A percentile compares a stretch with the other conserved stretches of the same genome.
phyloP scores from a whole-genome alignment of 2,329 filamentous ascomycete genomes.

The Triangularia setosa region DNA sequence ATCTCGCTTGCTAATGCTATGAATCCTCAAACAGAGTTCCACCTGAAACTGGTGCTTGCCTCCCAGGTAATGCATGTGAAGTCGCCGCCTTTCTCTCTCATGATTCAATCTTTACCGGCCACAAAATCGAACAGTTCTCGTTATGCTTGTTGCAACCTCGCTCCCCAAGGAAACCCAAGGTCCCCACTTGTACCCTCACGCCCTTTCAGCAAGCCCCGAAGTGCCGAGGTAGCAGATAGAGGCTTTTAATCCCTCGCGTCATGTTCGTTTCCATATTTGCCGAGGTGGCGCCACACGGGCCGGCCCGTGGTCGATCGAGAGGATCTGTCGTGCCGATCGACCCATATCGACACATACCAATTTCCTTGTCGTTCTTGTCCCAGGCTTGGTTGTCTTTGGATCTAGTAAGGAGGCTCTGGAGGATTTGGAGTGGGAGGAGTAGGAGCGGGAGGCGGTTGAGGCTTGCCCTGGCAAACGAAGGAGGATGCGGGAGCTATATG shows the following conservation, averaged over 20 bases:
- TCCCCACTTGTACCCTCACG: neutral
- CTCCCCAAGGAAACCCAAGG: neutral
- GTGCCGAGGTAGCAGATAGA: neutral
- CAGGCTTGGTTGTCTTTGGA: neutral
- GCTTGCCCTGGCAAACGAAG: constrained; percentile 15
- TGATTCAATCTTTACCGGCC: neutral
- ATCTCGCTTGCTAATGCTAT: neutral
- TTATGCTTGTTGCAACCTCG: neutral
- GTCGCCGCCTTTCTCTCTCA: neutral
- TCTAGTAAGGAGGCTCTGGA: constrained; percentile 20
- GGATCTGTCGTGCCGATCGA: constrained; percentile 6
- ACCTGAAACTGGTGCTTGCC: neutral
- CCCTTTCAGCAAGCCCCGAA: neutral
- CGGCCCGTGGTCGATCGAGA: constrained; percentile 21
- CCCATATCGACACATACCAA: constrained; percentile 8
- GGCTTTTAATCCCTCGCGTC: neutral
- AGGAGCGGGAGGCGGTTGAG: constrained; percentile 24
- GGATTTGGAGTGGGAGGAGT: constrained; percentile 25
- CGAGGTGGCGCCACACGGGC: constrained; percentile 15
- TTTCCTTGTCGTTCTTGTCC: neutral
- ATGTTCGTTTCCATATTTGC: constrained; percentile 6
- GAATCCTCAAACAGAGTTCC: neutral
- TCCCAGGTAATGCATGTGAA: neutral
- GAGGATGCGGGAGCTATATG: neutral
- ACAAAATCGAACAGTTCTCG: neutral